phyloP scores from a whole-genome alignment of 2,329 filamentous ascomycete species.

The Aspergillus uvarum region DNA sequence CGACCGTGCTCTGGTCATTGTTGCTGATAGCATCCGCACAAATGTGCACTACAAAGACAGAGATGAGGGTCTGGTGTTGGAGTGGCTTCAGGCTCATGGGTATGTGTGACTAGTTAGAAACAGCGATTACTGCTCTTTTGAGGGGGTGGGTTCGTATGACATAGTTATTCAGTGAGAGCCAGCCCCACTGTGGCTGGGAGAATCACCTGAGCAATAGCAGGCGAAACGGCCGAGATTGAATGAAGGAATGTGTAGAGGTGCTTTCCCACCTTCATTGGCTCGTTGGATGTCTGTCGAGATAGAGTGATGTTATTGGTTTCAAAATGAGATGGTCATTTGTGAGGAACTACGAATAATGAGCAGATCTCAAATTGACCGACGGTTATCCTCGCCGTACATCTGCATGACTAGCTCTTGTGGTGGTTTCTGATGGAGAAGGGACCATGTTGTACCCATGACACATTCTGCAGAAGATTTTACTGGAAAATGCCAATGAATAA shows the following conservation, averaged over 20 bases:
- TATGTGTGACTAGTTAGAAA: conserved; percentile 48
- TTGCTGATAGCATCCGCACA: conserved; percentile 80
- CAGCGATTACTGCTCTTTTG: not conserved
- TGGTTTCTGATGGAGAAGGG: not conserved
- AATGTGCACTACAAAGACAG: conserved; percentile 79
- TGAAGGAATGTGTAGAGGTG: no score
- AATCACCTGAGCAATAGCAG: not conserved
- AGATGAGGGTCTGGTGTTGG: conserved; percentile 69
- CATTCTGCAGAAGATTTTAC: not conserved
- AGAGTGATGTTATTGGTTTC: not conserved
- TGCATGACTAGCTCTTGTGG: not conserved
- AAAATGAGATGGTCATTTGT: not conserved
- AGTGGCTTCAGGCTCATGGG: conserved; percentile 70
- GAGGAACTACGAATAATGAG: not conserved
- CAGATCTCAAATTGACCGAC: not conserved
- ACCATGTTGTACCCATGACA: not conserved
- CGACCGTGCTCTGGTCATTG: conserved; percentile 80
- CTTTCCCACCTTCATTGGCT: no score
- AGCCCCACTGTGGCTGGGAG: not conserved
- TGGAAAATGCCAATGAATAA: not conserved
- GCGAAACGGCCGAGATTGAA: not conserved
- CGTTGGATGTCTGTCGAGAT: no score
- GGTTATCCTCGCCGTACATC: not conserved
- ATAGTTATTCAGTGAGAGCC: not conserved
- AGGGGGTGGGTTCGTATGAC: not conserved